Evolutionary conservation across 202 grass and related monocot species (phyloP).

Genomic region (Setaria viridis): DNA sequence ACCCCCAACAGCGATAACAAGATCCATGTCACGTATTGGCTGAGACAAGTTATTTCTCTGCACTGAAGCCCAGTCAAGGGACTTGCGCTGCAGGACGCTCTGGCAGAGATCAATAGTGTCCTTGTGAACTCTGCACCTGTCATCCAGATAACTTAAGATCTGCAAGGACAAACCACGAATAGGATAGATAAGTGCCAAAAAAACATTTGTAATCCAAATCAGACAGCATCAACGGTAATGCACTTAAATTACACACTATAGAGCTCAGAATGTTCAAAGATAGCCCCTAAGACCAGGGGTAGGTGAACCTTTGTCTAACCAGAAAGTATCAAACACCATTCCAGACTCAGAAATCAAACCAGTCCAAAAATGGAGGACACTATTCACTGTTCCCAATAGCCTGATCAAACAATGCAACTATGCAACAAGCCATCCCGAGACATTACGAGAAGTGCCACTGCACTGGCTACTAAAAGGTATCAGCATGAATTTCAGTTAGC

Average conservation of each 20-base stretch:
- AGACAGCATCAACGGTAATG: not conserved
- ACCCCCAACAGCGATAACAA: constrained; percentile 84
- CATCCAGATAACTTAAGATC: constrained; percentile 77
- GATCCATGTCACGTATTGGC: constrained; percentile 73
- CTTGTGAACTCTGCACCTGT: constrained; percentile 81
- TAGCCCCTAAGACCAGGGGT: not conserved
- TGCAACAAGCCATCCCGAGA: not conserved
- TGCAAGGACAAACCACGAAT: constrained; percentile 39
- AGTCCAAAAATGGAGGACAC: not conserved
- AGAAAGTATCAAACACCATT: not conserved
- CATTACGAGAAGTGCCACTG: not conserved
- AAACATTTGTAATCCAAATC: constrained; percentile 2
- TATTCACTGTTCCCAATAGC: not conserved
- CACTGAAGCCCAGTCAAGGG: constrained; percentile 60
- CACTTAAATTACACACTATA: not conserved
- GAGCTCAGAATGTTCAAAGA: not conserved
- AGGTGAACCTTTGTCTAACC: not conserved
- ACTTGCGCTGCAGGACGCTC: constrained; percentile 56
- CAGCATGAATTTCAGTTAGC: not conserved
- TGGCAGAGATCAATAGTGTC: constrained; percentile 79
- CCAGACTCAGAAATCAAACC: not conserved
- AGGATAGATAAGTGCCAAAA: not conserved
- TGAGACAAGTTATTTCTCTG: constrained; percentile 67
- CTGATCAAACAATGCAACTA: not conserved
- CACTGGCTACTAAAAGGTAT: not conserved